Evolutionary conservation across 768 basidiomycete genomes (phyloP), one percentile per base, ranked within the genome.

Genomic region (Termitomyces sp.): DNA sequence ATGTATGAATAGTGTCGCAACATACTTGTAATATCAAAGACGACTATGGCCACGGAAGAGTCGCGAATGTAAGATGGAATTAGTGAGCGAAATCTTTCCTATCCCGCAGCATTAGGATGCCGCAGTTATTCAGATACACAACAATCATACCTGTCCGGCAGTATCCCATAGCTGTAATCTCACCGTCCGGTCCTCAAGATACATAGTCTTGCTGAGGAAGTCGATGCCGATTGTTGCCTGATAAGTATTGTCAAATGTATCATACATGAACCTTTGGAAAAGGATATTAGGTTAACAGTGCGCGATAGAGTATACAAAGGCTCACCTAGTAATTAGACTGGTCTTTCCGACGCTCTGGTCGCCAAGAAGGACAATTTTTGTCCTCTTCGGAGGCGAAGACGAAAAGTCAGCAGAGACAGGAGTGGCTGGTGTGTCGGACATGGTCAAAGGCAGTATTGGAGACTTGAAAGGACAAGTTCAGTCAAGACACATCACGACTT

Each of bases 231-330:
- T 96, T 11, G 94, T 96, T 20, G 94, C 94, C 73, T 94, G 93
- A 75, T 99, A 99, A 48, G 96, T 98, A 75, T 98, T 98, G 81
- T 99, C 97, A 75, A 99, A 99, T 0, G 97, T 98, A 77, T 99
- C 97, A 74, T 99, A 99, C 97, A 98, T 96, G 74, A 92, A 92
- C 77, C 93, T 96, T 59, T 8, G 36, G 32, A 48, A 51, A 48
- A 38, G 22, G n/a, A 33, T 60, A 63, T 62, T 62, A 49, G 60
- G 53, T 44, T 32, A 46, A 53, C 32, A 11, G 24, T 32, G 33
- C 20, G n/a, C 50, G 48, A 63, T 53, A 52, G 58, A 63, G 57
- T 38, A n/a, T 20, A 20, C 45, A 35, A 59, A 63, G 40, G 73
- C 80, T 70, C 72, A 95, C 86, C 97, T 86, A 59, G 97, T 98